A percentile compares a stretch with the other conserved stretches of the same genome.
Conservation (phyloP, 1,139 yeast genomes). For the Hansenula sp. region DNA sequence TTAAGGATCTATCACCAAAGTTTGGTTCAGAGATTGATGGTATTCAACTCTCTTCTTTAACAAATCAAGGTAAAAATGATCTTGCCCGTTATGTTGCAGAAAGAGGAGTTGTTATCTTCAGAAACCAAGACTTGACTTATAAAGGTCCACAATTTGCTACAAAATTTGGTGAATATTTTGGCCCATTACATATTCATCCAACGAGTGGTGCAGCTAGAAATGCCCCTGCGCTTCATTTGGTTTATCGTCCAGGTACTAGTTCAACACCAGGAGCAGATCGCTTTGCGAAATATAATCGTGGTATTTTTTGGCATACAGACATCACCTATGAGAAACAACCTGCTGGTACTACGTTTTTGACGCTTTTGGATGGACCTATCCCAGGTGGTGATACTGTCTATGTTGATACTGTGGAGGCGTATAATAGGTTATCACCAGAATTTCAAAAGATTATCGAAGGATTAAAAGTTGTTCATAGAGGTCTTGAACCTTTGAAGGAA, state of each 20-base stretch:
- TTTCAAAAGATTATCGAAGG: conserved; percentile 50
- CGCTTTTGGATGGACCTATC: conserved; percentile 54
- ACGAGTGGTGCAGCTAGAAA: conserved; percentile 66
- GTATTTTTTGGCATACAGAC: conserved; percentile 58
- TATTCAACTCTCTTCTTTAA: conserved; percentile 49
- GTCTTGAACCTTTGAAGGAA: conserved; percentile 57
- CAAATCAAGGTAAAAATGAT: conserved; percentile 54
- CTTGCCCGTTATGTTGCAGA: conserved; percentile 61
- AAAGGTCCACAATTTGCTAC: conserved; percentile 49
- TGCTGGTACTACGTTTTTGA: conserved; percentile 59
- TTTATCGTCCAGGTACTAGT: conserved; percentile 32
- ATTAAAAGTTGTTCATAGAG: conserved; percentile 58
- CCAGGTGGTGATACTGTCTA: conserved; percentile 71
- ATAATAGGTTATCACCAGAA: conserved; percentile 58
- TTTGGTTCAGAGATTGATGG: conserved; percentile 61
- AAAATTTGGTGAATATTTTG: conserved; percentile 56
- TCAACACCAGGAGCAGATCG: conserved; percentile 29
- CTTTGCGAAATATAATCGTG: conserved; percentile 58
- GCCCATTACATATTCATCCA: conserved; percentile 69
- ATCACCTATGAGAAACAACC: conserved; percentile 69
- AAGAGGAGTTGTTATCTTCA: conserved; percentile 62
- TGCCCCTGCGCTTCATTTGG: conserved; percentile 55
- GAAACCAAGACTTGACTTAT: conserved; percentile 56
- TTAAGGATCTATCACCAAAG: conserved; percentile 39
- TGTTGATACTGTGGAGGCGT: conserved; percentile 57